Evolutionary conservation across 2,329 filamentous ascomycete species (phyloP).

Genomic region (Xylariaceae sp.): DNA sequence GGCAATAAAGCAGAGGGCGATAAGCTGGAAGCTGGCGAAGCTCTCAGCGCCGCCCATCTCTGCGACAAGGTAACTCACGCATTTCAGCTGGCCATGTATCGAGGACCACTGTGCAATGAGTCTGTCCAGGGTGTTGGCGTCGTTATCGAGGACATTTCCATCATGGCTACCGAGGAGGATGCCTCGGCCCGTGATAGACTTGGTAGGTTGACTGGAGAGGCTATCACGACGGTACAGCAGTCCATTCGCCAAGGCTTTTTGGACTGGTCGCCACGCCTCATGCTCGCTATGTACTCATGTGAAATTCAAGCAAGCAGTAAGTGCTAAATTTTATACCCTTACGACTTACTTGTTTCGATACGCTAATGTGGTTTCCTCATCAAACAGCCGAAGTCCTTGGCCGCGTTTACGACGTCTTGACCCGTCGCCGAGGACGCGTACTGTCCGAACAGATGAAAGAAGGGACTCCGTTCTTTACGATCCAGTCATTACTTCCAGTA

Average conservation of each 20-base stretch:
- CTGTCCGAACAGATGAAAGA: constrained; percentile 89
- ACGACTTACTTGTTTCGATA: neutral
- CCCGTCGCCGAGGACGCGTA: constrained; percentile 82
- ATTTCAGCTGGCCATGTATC: constrained; percentile 86
- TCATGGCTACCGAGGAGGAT: constrained; percentile 51
- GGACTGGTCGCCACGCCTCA: constrained; percentile 92
- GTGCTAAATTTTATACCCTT: constrained; percentile 24
- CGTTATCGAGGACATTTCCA: constrained; percentile 74
- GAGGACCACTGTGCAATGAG: constrained; percentile 88
- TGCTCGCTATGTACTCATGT: constrained; percentile 96
- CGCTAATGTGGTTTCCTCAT: constrained; percentile 5
- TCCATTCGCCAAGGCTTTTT: constrained; percentile 82
- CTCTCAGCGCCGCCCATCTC: constrained; percentile 63
- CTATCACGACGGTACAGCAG: constrained; percentile 83
- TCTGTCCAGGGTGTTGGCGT: constrained; percentile 91
- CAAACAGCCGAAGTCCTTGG: constrained; percentile 79
- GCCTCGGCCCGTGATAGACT: constrained; percentile 61
- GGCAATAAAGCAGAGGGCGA: constrained; percentile 30
- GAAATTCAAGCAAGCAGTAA: constrained; percentile 91
- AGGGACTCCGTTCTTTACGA: constrained; percentile 94
- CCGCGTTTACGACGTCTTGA: constrained; percentile 96
- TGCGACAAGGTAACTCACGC: constrained; percentile 88
- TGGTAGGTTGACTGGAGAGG: constrained; percentile 82
- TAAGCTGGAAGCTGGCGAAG: constrained; percentile 42
- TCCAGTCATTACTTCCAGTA: constrained; percentile 81